Conservation (phyloP, 805 yeast species). For the Millerozyma acaciae region DNA sequence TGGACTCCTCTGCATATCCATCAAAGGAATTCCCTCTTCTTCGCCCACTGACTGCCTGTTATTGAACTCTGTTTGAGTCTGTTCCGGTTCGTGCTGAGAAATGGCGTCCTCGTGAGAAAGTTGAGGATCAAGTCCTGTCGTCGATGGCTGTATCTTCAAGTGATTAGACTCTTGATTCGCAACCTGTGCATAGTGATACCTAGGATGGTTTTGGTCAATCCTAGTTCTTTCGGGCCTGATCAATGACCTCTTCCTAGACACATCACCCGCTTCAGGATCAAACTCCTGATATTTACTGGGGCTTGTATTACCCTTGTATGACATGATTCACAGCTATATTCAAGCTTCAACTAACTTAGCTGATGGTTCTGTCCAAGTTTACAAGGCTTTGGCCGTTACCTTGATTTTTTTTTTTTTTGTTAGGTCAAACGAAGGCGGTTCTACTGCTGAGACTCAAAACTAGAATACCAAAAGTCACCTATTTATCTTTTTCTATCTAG, state of each 20-base stretch:
- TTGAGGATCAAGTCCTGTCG: conserved; percentile 66
- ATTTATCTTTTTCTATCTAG: too few relatives aligned
- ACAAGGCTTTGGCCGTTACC: too few relatives aligned
- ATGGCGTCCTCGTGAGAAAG: conserved; percentile 7
- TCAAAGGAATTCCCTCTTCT: conserved; percentile 42
- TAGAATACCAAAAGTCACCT: too few relatives aligned
- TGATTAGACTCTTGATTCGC: conserved; percentile 63
- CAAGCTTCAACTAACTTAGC: too few relatives aligned
- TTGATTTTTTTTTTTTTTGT: too few relatives aligned
- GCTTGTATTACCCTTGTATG: conserved; percentile 24
- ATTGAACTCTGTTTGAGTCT: neutral
- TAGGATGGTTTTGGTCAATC: conserved; percentile 65
- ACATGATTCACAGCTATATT: conserved; percentile 30
- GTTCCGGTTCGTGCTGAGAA: neutral
- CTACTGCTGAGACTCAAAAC: too few relatives aligned
- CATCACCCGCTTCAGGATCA: conserved; percentile 39
- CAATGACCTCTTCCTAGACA: conserved; percentile 60
- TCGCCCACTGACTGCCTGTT: conserved; percentile 10
- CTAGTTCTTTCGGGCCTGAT: conserved; percentile 80
- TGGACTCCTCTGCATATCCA: conserved; percentile 28
- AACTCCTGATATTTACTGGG: conserved; percentile 33
- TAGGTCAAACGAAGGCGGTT: too few relatives aligned
- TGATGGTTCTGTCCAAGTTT: too few relatives aligned
- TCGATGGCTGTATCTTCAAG: conserved; percentile 61
- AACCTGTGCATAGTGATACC: conserved; percentile 72